A percentile compares a stretch with the other conserved stretches of the same genome.
Evolutionary conservation across 345 rosid species (phyloP).

Genomic region (Isatis tinctoria): DNA sequence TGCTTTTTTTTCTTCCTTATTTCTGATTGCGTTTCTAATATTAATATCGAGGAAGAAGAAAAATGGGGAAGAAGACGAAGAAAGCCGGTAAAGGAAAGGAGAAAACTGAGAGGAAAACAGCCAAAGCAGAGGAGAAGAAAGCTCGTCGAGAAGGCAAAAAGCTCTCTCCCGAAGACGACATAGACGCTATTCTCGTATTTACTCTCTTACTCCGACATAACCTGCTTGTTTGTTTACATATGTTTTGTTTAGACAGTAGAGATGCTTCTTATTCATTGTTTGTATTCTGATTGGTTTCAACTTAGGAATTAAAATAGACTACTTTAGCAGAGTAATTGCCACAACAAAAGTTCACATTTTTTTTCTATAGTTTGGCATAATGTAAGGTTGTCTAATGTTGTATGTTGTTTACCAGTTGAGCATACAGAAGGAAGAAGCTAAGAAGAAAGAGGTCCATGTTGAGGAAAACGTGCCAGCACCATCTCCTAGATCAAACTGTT

Average conservation of each 20-base stretch:
- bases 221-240: not conserved
- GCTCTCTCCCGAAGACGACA: constrained; percentile 88
- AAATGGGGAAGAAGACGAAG: constrained; percentile 90
- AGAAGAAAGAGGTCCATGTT: constrained; percentile 88
- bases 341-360: not conserved
- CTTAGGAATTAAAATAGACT: not conserved
- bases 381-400: not conserved
- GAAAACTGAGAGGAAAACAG: constrained; percentile 81
- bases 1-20: not conserved
- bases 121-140: constrained; percentile 82
- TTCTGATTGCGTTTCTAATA: not conserved
- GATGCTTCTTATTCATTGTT: not conserved
- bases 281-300: not conserved
- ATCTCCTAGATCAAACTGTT: constrained; percentile 87
- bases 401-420: constrained; percentile 45
- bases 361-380: not conserved
- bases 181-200: constrained; percentile 84
- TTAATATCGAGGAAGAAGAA: not conserved
- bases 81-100: constrained; percentile 91
- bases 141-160: constrained; percentile 85
- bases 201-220: not conserved
- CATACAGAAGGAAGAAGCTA: constrained; percentile 86
- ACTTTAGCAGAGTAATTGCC: not conserved
- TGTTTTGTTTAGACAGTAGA: not conserved
- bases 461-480: constrained; percentile 89